Percentiles rank a stretch among this genome's conserved stretches.
Conservation (phyloP, 129 eudicot species). For the Dittrichia graveolens region DNA sequence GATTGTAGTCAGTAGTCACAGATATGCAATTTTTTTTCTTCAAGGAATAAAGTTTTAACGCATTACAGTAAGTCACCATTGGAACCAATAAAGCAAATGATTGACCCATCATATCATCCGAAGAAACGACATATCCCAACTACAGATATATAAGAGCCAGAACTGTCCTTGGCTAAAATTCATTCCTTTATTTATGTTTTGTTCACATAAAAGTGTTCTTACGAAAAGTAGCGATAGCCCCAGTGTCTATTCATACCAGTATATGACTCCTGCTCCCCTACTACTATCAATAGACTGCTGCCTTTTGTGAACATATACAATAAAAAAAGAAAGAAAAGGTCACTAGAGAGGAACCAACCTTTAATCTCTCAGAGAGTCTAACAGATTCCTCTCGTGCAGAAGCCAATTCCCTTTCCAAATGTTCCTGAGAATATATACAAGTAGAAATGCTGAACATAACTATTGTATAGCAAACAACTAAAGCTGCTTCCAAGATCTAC, state of each 20-base stretch:
- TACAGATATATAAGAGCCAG: too few relatives aligned
- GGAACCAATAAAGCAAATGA: too few relatives aligned
- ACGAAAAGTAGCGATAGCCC: neutral
- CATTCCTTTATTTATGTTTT: neutral
- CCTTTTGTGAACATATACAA: conserved; percentile 12
- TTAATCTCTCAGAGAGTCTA: conserved; percentile 59
- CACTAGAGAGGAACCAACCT: conserved; percentile 44
- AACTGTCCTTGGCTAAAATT: neutral
- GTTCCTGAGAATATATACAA: conserved; percentile 56
- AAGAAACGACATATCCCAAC: too few relatives aligned
- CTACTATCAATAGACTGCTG: conserved; percentile 1
- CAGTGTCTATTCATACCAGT: neutral
- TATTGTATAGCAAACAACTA: conserved; percentile 8
- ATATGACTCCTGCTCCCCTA: conserved; percentile 5
- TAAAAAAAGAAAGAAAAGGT: neutral
- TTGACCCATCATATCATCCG: too few relatives aligned
- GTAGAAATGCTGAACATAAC: conserved; percentile 15
- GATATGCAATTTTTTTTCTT: too few relatives aligned
- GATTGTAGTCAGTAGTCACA: too few relatives aligned
- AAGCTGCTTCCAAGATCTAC: conserved; percentile 17
- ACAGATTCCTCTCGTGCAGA: conserved; percentile 74
- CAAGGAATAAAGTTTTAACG: too few relatives aligned
- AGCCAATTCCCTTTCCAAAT: conserved; percentile 71
- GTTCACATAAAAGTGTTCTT: neutral
- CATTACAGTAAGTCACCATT: too few relatives aligned